phyloP scores from a whole-genome alignment of 345 rosid species.

The Aquilaria yunnanensis region DNA sequence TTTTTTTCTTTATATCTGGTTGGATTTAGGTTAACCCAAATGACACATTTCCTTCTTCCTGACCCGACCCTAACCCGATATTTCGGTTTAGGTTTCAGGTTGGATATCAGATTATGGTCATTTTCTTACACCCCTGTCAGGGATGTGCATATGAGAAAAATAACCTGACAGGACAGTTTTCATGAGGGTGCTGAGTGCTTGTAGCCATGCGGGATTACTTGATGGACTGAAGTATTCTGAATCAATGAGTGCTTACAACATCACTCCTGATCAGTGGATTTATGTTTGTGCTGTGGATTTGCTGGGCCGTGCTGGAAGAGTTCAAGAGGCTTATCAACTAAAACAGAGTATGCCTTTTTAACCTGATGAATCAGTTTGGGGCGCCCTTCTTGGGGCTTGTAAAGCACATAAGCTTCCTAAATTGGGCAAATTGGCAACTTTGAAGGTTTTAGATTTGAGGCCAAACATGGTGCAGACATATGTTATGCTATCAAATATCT shows the following conservation, averaged over 20 bases:
- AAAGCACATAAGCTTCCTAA: conserved; percentile 44
- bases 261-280: conserved; percentile 51
- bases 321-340: conserved; percentile 68
- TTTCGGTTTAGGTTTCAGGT: too few species aligned
- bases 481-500: conserved; percentile 65
- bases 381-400: conserved; percentile 81
- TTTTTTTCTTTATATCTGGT: too few species aligned
- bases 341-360: conserved; percentile 65
- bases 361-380: conserved; percentile 82
- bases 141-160: too few species aligned
- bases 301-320: conserved; percentile 84
- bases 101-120: too few species aligned
- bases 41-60: too few species aligned
- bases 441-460: conserved; percentile 46
- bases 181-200: conserved; percentile 82
- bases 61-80: too few species aligned
- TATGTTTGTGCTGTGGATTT: conserved; percentile 86
- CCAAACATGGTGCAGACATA: conserved; percentile 62
- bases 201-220: conserved; percentile 83
- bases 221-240: conserved; percentile 68
- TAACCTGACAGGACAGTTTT: conserved; percentile 73
- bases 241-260: conserved; percentile 44
- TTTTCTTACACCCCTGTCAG: too few species aligned
- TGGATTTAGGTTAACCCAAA: too few species aligned
- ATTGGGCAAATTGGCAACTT: conserved; percentile 65